Base-by-base conservation (phyloP, 2,329 filamentous ascomycete genomes). In the Delphinella strobiligena region DNA sequence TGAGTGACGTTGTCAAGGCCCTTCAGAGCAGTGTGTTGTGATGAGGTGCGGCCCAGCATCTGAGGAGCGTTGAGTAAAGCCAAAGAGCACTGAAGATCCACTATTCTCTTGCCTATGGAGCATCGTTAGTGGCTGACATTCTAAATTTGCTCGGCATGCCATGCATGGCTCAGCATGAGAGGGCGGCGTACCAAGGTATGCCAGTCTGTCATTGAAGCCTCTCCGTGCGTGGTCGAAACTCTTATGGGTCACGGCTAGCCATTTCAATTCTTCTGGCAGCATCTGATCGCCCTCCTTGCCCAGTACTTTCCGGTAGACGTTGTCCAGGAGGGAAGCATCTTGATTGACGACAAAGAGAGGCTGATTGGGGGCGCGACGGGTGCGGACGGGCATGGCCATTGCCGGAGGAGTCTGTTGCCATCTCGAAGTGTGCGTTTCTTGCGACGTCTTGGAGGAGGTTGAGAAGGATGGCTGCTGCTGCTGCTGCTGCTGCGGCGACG, bases 241-340 rank as follows among this genome's bases (percentile, higher is more conserved):
- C 74, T 96, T 96, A 62, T 96, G 91, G 49, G 91, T 98, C 41
- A 98, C 76, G 19, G 88, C 88, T 54, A 96, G 68, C 91, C 91
- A 98, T 66, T 95, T 96, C 46, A 91, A 71, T 64, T 98, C 89
- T 12, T 95, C 88, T 2, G 82, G 79, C 42, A 98, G 69, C 58
- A 91, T 60, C 51, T 72, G 74, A 49, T 82, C 75, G 42, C 83
- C 84, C 34, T 73, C 77, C 34, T 68, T 68, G 4, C 88, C 89
- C 40, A 96, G 64, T 50, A 96, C 73, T 38, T 70, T 69, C 49
- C 74, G 70, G 61, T 95, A 93, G 60, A 86, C 82, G 36, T 74
- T 68, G 58, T 96, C 82, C 40, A 98, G 68, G 54, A 70, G 69
- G 48, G 67, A 69, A 8, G 84, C 83, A 54, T 88, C 77, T 15